Base-by-base conservation (phyloP, 2,329 filamentous ascomycete genomes). In the Rhinocladiella similis region DNA sequence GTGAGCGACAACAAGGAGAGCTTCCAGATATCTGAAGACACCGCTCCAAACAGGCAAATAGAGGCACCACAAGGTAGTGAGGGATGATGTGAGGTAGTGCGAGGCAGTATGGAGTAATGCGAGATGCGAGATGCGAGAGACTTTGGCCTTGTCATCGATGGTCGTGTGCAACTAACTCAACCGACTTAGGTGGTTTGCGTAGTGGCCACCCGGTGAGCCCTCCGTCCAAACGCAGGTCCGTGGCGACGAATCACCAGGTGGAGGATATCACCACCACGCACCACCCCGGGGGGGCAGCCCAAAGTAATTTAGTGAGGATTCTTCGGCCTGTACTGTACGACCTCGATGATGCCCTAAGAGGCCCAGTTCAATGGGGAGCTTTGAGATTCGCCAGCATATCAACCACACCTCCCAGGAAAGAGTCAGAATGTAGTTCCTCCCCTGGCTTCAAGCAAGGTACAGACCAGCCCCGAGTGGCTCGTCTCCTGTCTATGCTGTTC, bases 1-100 rank as follows among this genome's bases (percentile, higher is more conserved):
- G 49, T 42, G 56, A 50, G 56, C 35, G 47, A 51, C 48, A 38
- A 50, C 33, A 48, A 35, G n/a, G 38, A 41, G 18, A 41, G 38
- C 38, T 41, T 16, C 38, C 38, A 41, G 38, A 41, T 16, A 12
- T 2, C 38, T 41, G 38, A 12, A 41, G 6, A 9, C 29, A 12
- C 29, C 29, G 10, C 7, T 33, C n/a, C 43, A 27, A 46, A n/a
- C 43, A 14, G 18, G 18, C 4, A 22, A 20, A 13, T 22, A 5
- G 20, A 46, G 25, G 42, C 20, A 46, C 20, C n/a, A n/a, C 43
- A 16, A 46, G 25, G 25, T 12, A 10, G 6, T 33, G 18, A 43
- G 41, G 4, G 3, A 6, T 43, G 41, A 20, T 43, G 14, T 12
- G 41, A 42, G 16, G 16, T n/a, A 43, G 22, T 19, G 16, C 20